phyloP scores from a whole-genome alignment of 352 stramenopile genomes.

The Peronospora destructor region DNA sequence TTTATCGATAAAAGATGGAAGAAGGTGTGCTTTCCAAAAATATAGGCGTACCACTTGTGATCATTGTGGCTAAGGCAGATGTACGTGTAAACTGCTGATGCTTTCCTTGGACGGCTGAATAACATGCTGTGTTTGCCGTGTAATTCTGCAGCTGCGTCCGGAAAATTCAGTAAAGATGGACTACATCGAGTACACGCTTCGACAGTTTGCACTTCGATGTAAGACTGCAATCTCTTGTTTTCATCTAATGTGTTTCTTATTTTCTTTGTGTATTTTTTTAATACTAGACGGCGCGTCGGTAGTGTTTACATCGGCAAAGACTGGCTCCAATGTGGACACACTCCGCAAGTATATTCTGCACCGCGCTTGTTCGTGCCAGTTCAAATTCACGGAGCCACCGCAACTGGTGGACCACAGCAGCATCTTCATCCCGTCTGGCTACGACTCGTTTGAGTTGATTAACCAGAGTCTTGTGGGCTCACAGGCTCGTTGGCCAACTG shows the following conservation, averaged over 20 bases:
- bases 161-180: conserved; percentile 84
- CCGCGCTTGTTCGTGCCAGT: conserved; percentile 54
- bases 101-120: neutral
- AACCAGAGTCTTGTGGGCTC: conserved; percentile 72
- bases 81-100: conserved; percentile 26
- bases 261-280: conserved; percentile 1
- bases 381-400: conserved; percentile 61
- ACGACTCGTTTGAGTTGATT: conserved; percentile 70
- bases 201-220: conserved; percentile 76
- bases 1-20: conserved; percentile 38
- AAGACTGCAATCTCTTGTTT: conserved; percentile 8
- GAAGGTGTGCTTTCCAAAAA: conserved; percentile 77
- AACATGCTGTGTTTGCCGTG: neutral
- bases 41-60: conserved; percentile 59
- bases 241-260: conserved; percentile 8
- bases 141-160: conserved; percentile 38
- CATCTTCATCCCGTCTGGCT: conserved; percentile 73
- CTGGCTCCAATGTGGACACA: conserved; percentile 59
- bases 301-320: conserved; percentile 80
- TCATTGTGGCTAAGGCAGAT: conserved; percentile 74
- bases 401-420: conserved; percentile 63
- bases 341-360: conserved; percentile 75
- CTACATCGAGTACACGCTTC: conserved; percentile 76
- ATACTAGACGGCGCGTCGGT: conserved; percentile 58
- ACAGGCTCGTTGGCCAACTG: conserved; percentile 62